A percentile compares a stretch with the other conserved stretches of the same genome.
Conservation (phyloP, 768 basidiomycete genomes). For the Astraeus odoratus region DNA sequence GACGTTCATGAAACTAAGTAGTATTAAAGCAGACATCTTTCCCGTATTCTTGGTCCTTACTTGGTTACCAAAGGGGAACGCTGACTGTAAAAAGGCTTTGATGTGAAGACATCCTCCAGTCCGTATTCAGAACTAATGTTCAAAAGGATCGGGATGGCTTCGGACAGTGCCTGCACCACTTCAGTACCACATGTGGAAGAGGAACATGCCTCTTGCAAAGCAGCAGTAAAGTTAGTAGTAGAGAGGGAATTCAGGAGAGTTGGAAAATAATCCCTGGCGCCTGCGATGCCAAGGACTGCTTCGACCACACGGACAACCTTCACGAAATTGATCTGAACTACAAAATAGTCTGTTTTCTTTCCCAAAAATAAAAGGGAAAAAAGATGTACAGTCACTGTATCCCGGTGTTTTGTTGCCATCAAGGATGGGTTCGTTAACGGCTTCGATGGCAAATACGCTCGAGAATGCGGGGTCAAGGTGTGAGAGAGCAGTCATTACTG, state of each 20-base stretch:
- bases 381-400: slow-evolving; percentile 57
- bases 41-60: slow-evolving; percentile 19
- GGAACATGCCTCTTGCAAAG: slow-evolving; percentile 18
- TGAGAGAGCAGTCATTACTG: slow-evolving; percentile 69
- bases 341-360: too few species aligned
- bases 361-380: slow-evolving; percentile 1
- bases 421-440: slow-evolving; percentile 75
- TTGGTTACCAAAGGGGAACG: slow-evolving; percentile 30
- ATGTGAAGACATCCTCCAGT: slow-evolving; percentile 20
- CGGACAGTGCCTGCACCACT: slow-evolving; percentile 28
- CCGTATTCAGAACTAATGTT: slow-evolving; percentile 17
- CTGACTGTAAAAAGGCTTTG: slow-evolving; percentile 10
- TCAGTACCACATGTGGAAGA: slow-evolving; percentile 19
- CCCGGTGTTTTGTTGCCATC: slow-evolving; percentile 62
- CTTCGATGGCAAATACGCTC: slow-evolving; percentile 64
- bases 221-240: slow-evolving; percentile 31
- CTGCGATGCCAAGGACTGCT: slow-evolving; percentile 46
- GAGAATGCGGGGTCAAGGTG: slow-evolving; percentile 64
- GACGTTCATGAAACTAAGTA: slow-evolving; percentile 68
- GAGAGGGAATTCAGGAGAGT: slow-evolving; percentile 9
- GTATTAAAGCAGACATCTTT: not conserved
- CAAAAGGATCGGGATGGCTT: slow-evolving; percentile 32
- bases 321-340: slow-evolving; percentile 69
- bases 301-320: slow-evolving; percentile 61
- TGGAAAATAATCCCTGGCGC: slow-evolving; percentile 14